Evolutionary conservation across 2,329 filamentous ascomycete genomes (phyloP).

Genomic region (Penicillium sp.): DNA sequence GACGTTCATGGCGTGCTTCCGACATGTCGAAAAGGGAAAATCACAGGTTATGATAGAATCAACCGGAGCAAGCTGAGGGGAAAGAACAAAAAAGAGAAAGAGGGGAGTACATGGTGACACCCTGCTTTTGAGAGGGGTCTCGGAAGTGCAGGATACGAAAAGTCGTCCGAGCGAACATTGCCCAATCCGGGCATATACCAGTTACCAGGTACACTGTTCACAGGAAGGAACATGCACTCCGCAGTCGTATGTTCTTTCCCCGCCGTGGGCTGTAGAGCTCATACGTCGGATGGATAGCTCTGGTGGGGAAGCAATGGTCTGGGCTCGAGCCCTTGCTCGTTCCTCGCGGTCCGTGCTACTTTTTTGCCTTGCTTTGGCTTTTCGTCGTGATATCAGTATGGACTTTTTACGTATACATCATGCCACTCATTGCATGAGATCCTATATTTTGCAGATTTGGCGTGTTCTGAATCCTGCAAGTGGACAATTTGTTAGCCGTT

Average conservation of each 20-base stretch:
- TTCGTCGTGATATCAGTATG: background rate
- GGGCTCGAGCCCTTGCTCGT: background rate
- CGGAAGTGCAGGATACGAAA: background rate
- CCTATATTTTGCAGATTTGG: background rate
- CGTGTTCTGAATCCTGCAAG: background rate
- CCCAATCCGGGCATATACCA: conserved; percentile 1
- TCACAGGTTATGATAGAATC: background rate
- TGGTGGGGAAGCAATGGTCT: background rate
- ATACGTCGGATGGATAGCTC: background rate
- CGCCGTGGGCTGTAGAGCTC: background rate
- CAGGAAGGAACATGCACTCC: background rate
- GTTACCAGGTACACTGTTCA: background rate
- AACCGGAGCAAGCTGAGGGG: background rate
- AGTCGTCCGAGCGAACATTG: conserved; percentile 3
- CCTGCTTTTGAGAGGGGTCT: conserved; percentile 3
- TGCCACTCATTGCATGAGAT: background rate
- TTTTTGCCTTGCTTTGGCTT: background rate
- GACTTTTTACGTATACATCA: background rate
- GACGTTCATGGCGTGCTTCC: conserved; percentile 63
- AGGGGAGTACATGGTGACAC: conserved; percentile 3
- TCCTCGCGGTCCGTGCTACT: background rate
- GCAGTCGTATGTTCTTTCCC: background rate
- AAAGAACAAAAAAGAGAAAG: background rate
- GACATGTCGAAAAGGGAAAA: conserved; percentile 4
- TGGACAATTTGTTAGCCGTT: background rate